Evolutionary conservation across 176 grass and related monocot species (phyloP).

Genomic region (Hordeum marinum): DNA sequence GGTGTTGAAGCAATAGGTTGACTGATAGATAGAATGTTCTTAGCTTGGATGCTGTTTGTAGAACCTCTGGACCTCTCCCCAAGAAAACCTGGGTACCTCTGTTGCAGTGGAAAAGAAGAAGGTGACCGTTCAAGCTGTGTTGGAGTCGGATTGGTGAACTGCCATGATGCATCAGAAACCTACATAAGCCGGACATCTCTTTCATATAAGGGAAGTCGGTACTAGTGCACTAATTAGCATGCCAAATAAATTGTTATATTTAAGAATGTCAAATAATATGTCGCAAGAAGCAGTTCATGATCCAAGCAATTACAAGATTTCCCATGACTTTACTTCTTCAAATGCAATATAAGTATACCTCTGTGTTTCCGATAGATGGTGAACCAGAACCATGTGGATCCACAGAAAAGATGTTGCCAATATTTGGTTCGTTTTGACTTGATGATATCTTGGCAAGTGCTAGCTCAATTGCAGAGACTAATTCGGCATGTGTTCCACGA

Average conservation of each 20-base stretch:
- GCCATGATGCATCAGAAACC: slow-evolving; percentile 87
- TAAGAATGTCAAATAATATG: background rate
- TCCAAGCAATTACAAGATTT: background rate
- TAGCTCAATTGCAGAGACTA: slow-evolving; percentile 76
- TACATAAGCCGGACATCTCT: slow-evolving; percentile 23
- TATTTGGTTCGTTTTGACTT: slow-evolving; percentile 82
- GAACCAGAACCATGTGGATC: slow-evolving; percentile 69
- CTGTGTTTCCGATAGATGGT: slow-evolving; percentile 59
- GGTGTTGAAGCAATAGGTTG: slow-evolving; percentile 43
- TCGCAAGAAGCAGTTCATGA: background rate
- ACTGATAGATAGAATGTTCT: slow-evolving; percentile 35
- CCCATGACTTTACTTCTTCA: background rate
- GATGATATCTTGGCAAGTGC: slow-evolving; percentile 86
- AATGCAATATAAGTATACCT: slow-evolving; percentile 46
- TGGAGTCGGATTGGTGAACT: slow-evolving; percentile 50
- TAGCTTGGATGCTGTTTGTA: slow-evolving; percentile 44
- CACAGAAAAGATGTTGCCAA: slow-evolving; percentile 36
- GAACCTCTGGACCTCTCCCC: slow-evolving; percentile 53
- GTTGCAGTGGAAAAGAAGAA: slow-evolving; percentile 71
- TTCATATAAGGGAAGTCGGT: background rate
- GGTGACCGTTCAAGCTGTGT: slow-evolving; percentile 65
- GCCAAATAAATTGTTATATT: background rate
- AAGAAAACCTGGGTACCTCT: slow-evolving; percentile 75
- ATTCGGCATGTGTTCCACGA: slow-evolving; percentile 69
- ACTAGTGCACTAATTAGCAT: background rate